Evolutionary conservation across 1,284 basidiomycete species (phyloP).

Genomic region (Ceratobasidium sp.): DNA sequence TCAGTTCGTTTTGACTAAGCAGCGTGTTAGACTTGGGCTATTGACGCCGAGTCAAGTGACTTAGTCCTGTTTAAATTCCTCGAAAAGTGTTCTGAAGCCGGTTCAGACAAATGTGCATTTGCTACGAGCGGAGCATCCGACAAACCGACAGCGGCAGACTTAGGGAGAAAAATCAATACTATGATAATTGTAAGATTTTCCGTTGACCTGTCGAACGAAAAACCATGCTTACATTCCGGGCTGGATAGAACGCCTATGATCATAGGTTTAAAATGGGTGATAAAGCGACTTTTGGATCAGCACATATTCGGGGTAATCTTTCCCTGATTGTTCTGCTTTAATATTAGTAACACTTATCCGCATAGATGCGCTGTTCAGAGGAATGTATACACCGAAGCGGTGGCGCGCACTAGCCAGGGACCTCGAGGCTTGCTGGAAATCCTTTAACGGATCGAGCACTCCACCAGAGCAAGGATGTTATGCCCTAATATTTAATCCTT

Average conservation of each 20-base stretch:
- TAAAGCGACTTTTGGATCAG: background rate
- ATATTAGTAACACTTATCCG: background rate
- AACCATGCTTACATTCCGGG: too few species aligned
- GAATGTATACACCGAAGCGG: background rate
- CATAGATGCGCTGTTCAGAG: background rate
- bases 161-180: background rate
- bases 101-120: conserved; percentile 30
- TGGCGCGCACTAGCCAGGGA: background rate
- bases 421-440: background rate
- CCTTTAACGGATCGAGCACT: background rate
- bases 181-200: conserved; percentile 7
- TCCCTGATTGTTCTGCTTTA: background rate
- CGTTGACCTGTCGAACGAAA: too few species aligned
- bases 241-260: too few species aligned
- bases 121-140: background rate
- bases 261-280: too few species aligned
- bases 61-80: too few species aligned
- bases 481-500: background rate
- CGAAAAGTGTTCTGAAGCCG: background rate
- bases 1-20: background rate
- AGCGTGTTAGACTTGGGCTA: background rate
- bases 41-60: background rate
- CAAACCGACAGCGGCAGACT: background rate
- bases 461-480: too few species aligned
- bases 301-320: background rate